phyloP scores from a whole-genome alignment of 345 rosid genomes.

The Sonneratia caseolaris region DNA sequence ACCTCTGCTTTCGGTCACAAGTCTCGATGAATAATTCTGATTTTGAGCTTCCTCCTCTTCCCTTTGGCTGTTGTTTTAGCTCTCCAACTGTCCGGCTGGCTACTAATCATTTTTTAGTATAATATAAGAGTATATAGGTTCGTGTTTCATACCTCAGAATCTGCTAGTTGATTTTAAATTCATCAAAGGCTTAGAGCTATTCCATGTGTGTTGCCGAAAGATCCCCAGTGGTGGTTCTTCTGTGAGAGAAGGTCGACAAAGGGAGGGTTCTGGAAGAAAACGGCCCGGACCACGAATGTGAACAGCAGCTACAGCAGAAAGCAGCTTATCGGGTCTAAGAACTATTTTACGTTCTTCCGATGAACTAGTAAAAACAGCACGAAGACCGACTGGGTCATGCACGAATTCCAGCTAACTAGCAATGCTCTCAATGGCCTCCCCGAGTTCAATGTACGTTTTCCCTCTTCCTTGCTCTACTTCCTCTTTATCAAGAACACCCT shows the following conservation, averaged over 20 bases:
- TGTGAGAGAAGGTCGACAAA: slow-evolving; percentile 5
- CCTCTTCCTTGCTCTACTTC: not conserved
- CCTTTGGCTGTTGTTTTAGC: too few relatives aligned
- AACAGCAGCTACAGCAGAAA: not conserved
- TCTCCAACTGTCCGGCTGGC: too few relatives aligned
- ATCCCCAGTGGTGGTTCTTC: slow-evolving; percentile 15
- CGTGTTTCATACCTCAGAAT: not conserved
- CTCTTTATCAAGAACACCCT: too few relatives aligned
- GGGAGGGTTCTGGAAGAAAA: slow-evolving; percentile 11
- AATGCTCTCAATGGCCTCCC: not conserved
- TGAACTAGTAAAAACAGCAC: not conserved
- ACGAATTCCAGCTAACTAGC: not conserved
- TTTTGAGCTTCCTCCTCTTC: not conserved
- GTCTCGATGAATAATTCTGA: too few relatives aligned
- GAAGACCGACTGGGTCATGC: slow-evolving; percentile 8
- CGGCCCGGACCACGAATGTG: slow-evolving; percentile 1
- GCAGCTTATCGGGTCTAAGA: slow-evolving; percentile 9
- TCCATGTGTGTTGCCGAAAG: not conserved
- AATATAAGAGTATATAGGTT: not conserved
- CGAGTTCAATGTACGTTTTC: not conserved
- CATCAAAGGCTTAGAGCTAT: not conserved
- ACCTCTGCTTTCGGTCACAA: not conserved
- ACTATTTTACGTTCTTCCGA: not conserved
- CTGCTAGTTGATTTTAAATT: not conserved
- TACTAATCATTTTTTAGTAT: too few relatives aligned